phyloP scores from a whole-genome alignment of 2,329 filamentous ascomycete species.

The Beauveria bassiana region DNA sequence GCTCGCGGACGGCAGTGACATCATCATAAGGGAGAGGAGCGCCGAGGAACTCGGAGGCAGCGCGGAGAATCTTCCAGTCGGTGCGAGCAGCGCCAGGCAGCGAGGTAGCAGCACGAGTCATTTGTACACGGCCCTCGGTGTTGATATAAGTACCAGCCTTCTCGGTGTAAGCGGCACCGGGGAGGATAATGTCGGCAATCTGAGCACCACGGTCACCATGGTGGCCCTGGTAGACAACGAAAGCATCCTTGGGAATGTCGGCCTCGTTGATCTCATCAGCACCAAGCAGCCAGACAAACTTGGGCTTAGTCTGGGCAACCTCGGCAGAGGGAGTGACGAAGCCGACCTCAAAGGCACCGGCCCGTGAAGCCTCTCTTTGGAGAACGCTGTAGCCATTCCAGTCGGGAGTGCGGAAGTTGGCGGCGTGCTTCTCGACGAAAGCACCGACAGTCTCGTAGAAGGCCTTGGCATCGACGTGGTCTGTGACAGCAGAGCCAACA shows the following conservation, averaged over 20 bases:
- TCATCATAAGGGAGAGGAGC: conserved; percentile 88
- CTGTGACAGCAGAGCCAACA: conserved; percentile 83
- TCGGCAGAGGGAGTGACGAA: conserved; percentile 79
- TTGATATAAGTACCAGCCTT: conserved; percentile 96
- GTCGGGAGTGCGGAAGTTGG: conserved; percentile 78
- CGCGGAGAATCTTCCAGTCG: conserved; percentile 98
- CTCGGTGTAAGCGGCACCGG: conserved; percentile 93
- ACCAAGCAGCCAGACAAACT: conserved; percentile 94
- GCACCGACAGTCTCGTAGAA: conserved; percentile 85
- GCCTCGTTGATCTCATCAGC: conserved; percentile 81
- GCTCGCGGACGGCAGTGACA: conserved; percentile 77
- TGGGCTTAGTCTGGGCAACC: conserved; percentile 78
- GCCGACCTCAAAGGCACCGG: conserved; percentile 90
- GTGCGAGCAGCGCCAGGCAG: conserved; percentile 84
- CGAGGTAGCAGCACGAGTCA: conserved; percentile 82
- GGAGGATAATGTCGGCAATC: conserved; percentile 87
- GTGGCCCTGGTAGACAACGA: conserved; percentile 96
- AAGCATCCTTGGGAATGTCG: conserved; percentile 91
- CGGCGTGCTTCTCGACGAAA: conserved; percentile 89
- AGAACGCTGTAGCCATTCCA: conserved; percentile 99
- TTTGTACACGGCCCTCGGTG: conserved; percentile 93
- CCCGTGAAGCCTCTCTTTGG: conserved; percentile 84
- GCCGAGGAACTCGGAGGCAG: conserved; percentile 83
- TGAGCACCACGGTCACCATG: conserved; percentile 92
- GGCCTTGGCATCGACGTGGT: conserved; percentile 84